phyloP scores from a whole-genome alignment of 2,329 filamentous ascomycete genomes.

The Pseudogymnoascus sp. region DNA sequence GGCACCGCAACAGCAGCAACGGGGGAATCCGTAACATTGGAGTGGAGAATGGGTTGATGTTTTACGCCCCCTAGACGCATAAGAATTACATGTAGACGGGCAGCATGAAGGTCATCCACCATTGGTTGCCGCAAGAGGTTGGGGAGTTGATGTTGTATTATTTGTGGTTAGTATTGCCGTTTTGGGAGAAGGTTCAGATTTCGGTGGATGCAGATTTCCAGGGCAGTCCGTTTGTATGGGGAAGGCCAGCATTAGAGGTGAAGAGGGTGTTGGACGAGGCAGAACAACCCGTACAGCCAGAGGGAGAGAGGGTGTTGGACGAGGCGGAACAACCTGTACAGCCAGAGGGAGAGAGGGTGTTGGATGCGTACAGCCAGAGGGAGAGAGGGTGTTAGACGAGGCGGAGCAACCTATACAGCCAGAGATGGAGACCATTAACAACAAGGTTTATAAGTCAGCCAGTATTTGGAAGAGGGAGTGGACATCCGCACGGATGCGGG shows the following conservation, averaged over 20 bases:
- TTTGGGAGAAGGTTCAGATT: not conserved
- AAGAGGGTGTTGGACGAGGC: not conserved
- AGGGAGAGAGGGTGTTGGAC: not conserved
- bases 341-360: not conserved
- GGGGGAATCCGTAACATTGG: not conserved
- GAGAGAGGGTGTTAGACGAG: not conserved
- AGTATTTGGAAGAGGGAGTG: not conserved
- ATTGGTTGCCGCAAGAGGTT: not conserved
- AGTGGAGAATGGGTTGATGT: not conserved
- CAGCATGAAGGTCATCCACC: not conserved
- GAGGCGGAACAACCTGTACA: not conserved
- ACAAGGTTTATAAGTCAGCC: not conserved
- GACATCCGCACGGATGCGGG: not conserved
- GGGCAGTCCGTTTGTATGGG: not conserved
- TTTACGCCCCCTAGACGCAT: not conserved
- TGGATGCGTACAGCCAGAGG: not conserved
- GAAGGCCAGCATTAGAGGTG: not conserved
- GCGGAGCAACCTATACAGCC: not conserved
- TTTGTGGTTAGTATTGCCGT: not conserved
- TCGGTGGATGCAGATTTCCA: not conserved
- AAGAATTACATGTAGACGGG: not conserved
- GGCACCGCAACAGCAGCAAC: not conserved
- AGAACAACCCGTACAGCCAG: not conserved
- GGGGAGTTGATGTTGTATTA: not conserved
- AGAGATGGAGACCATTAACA: not conserved